phyloP scores from a whole-genome alignment of 179 eudicot species.

The Drosera spatulata region DNA sequence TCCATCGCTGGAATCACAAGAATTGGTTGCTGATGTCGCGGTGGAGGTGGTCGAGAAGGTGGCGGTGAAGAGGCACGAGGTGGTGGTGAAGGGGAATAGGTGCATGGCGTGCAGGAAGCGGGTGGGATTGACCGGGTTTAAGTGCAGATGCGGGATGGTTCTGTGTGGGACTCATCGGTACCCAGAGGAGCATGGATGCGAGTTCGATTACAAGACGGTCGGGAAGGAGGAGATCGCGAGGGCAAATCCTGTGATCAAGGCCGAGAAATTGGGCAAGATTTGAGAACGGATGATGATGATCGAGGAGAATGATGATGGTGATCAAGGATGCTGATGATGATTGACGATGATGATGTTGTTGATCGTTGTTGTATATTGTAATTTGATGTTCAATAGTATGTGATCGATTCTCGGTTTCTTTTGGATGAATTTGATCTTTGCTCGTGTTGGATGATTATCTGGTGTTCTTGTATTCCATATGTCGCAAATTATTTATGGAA shows the following conservation, averaged over 20 bases:
- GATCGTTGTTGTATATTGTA: too few species aligned
- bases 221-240: slow-evolving; percentile 34
- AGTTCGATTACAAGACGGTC: slow-evolving; percentile 30
- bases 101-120: slow-evolving; percentile 38
- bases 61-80: slow-evolving; percentile 2
- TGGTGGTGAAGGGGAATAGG: slow-evolving; percentile 8
- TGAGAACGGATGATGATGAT: slow-evolving; percentile 9
- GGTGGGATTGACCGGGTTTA: slow-evolving; percentile 52
- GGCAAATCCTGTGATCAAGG: slow-evolving; percentile 58
- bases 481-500: too few species aligned
- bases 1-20: neutral
- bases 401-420: too few species aligned
- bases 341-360: too few species aligned
- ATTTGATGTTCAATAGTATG: too few species aligned
- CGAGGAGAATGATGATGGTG: too few species aligned
- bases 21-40: neutral
- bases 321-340: too few species aligned
- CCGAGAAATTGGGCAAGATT: slow-evolving; percentile 31
- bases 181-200: slow-evolving; percentile 46
- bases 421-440: too few species aligned
- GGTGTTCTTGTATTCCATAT: too few species aligned
- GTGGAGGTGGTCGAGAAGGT: neutral
- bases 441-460: too few species aligned
- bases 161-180: slow-evolving; percentile 49
- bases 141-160: slow-evolving; percentile 38